Conservation (phyloP, 371 early-diverging fungal species). For the Entomophthora muscae region DNA sequence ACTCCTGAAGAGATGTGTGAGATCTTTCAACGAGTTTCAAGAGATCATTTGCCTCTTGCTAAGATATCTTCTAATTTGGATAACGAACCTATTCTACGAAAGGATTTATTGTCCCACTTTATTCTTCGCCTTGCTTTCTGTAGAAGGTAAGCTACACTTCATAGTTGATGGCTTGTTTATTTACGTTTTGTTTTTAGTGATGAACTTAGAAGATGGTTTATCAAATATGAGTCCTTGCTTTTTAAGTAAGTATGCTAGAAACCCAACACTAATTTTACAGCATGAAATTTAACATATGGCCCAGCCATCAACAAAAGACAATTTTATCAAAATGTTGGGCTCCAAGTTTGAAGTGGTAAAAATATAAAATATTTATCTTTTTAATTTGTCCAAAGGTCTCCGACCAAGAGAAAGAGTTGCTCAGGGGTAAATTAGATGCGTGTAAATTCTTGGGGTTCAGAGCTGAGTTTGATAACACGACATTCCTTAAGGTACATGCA, state of each 20-base stretch:
- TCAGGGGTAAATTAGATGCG: conserved; percentile 9
- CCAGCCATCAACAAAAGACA: not conserved
- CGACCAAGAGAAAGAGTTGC: conserved; percentile 8
- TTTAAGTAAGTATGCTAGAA: conserved; percentile 33
- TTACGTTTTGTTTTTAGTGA: conserved; percentile 23
- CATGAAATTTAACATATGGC: conserved; percentile 1
- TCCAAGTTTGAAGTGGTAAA: conserved; percentile 10
- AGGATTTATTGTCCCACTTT: conserved; percentile 87
- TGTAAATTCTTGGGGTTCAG: conserved; percentile 1
- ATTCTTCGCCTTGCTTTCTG: conserved; percentile 86
- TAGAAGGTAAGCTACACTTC: conserved; percentile 30
- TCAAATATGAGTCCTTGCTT: conserved; percentile 65
- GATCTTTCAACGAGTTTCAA: conserved; percentile 32
- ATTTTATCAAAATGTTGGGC: not conserved
- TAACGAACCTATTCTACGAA: conserved; percentile 26
- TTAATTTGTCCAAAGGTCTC: conserved; percentile 8
- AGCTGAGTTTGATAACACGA: conserved; percentile 15
- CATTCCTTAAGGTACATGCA: conserved; percentile 27
- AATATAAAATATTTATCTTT: not conserved
- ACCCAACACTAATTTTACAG: not conserved
- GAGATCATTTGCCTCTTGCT: conserved; percentile 47
- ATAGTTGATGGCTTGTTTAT: not conserved
- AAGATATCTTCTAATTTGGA: conserved; percentile 22
- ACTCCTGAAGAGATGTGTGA: conserved; percentile 35
- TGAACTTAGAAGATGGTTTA: conserved; percentile 77